Conservation (phyloP, 225 moss, liverwort and hornwort species). For the Pleurozium schreberi region DNA sequence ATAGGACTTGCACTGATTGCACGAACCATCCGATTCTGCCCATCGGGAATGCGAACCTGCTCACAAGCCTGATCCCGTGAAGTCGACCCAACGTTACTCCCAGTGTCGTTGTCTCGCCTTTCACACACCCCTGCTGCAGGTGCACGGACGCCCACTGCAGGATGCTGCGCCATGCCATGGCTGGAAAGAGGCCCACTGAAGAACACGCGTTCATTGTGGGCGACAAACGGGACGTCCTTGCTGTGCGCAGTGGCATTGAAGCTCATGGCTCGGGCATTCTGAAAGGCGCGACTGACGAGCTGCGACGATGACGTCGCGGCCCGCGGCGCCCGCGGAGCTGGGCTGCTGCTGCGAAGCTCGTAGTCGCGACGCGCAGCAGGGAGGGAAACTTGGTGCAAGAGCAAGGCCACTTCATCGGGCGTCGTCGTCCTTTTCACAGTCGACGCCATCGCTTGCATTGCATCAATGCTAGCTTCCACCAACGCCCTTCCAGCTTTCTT, state of each 20-base stretch:
- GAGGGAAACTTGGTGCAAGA: constrained; percentile 35
- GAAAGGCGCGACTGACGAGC: constrained; percentile 25
- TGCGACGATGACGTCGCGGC: constrained; percentile 3
- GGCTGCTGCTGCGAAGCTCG: constrained; percentile 39
- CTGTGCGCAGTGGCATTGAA: constrained; percentile 26
- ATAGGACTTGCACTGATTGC: background rate
- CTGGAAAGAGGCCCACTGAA: constrained; percentile 36
- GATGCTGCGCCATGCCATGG: background rate
- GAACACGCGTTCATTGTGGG: constrained; percentile 20
- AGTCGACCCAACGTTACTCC: background rate
- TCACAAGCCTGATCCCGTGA: background rate
- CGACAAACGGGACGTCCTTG: background rate
- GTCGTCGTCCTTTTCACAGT: background rate
- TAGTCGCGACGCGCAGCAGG: constrained; percentile 40
- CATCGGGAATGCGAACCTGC: background rate
- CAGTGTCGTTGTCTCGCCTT: background rate
- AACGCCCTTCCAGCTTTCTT: background rate
- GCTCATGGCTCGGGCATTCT: constrained; percentile 39
- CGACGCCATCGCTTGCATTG: constrained; percentile 8
- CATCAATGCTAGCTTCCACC: background rate
- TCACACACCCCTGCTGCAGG: background rate
- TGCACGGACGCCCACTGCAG: background rate
- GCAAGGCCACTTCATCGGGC: constrained; percentile 12
- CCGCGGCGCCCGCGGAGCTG: background rate
- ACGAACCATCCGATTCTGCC: background rate